Base-by-base conservation (phyloP, 83 land plant species). In the Thuja plicata region DNA sequence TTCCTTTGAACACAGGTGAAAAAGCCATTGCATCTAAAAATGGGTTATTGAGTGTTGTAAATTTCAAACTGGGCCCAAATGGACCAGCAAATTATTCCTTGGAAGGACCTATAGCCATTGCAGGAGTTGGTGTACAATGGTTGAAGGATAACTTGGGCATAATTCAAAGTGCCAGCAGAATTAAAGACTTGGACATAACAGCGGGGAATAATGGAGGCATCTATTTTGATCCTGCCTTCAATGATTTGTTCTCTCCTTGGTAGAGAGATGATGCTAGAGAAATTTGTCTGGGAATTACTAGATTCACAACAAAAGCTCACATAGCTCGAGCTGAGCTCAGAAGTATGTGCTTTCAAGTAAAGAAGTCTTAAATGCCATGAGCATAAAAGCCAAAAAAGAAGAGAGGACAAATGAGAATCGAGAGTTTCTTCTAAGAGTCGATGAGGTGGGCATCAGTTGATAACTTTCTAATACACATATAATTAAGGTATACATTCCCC, bases 241-340 rank as follows among this genome's bases (percentile, higher is more conserved):
- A 95, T 92, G 99, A 99, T 43, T 91, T 98, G 90, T 96, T 96
- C 90, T 97, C 99, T 32, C 99, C 99, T 10, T 95, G 97, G 96
- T 98, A 99, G 99, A 92, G 99, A 87, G 99, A 98, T 90, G 99
- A 98, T 93, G 99, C 99, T 3, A 92, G 99, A 21, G 99, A 99
- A 3, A 98, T 97, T 15, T 91, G 92, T 21, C 88, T 98, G 55
- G 99, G 99, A 43, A 97, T 98, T 78, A 96, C 98, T 4, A 91
- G 99, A 88, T 98, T 92, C 86, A 97, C 99, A 2, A 94, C 88
- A 91, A 98, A 96, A 86, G 94, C 93, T 32, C 99, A 98, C 88
- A 94, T 98, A 82, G 99, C 99, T 12, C 90, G 99, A 24, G 99
- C 99, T 38, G 96, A 94, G 66, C 90, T 98, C 45, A 43, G 50